Evolutionary conservation across 2,329 filamentous ascomycete species (phyloP).

Genomic region (Metarhizium guizhouense): DNA sequence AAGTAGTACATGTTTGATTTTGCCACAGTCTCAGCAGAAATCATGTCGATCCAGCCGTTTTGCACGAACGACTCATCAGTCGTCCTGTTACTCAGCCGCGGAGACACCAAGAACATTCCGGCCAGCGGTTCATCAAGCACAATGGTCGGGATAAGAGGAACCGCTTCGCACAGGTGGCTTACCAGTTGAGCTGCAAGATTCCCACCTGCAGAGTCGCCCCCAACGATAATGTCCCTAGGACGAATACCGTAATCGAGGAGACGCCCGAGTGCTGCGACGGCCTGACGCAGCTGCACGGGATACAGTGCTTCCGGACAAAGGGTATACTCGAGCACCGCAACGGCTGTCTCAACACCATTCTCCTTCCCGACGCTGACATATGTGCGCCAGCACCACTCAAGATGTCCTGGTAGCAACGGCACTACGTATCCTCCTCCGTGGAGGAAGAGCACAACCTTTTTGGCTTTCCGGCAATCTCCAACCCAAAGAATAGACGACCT

Average conservation of each 20-base stretch:
- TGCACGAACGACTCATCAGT: conserved; percentile 3
- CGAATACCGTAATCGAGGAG: conserved; percentile 13
- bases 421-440: not conserved
- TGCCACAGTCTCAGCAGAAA: conserved; percentile 2
- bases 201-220: conserved; percentile 25
- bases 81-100: conserved; percentile 11
- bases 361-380: conserved; percentile 3
- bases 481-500: conserved; percentile 2
- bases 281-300: conserved; percentile 19
- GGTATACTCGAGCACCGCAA: conserved; percentile 22
- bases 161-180: conserved; percentile 19
- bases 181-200: conserved; percentile 22
- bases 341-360: conserved; percentile 7
- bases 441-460: not conserved
- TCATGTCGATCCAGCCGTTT: conserved; percentile 8
- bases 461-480: not conserved
- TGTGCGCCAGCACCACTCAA: not conserved
- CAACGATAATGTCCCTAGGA: conserved; percentile 18
- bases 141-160: conserved; percentile 11
- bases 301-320: conserved; percentile 18
- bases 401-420: not conserved
- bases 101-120: conserved; percentile 22
- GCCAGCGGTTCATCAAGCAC: conserved; percentile 15
- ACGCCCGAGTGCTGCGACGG: conserved; percentile 13
- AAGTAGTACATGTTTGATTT: conserved; percentile 1